These are phyloP conservation scores for Coprinellus micaceus DNA, from an alignment of 768 basidiomycete species.

Conservation along the genomic window DNA sequence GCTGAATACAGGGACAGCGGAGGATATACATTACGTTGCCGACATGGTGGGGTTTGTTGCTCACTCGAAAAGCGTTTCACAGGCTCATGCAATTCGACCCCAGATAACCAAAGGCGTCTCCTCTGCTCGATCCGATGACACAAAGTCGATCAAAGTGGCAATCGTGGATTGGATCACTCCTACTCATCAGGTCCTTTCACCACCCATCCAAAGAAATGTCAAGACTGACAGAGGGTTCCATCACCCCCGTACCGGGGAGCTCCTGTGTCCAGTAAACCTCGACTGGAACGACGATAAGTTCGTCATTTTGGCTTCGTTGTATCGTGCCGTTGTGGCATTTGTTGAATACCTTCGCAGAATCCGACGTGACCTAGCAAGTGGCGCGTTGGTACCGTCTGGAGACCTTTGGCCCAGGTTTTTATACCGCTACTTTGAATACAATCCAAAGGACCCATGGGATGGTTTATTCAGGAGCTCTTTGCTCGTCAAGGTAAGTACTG, in stretches of 20 bases:
- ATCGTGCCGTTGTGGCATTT: no score
- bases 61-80: no score
- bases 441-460: constrained; percentile 24
- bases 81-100: no score
- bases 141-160: constrained; percentile 15
- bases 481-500: no score
- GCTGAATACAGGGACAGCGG: not conserved
- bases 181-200: constrained; percentile 10
- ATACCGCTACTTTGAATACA: constrained; percentile 16
- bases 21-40: not conserved
- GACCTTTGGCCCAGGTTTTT: constrained; percentile 25
- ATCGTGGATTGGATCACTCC: constrained; percentile 24
- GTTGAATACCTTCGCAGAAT: no score
- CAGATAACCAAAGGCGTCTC: constrained; percentile 24
- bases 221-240: constrained; percentile 12
- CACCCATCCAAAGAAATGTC: constrained; percentile 8
- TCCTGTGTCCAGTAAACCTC: constrained; percentile 13
- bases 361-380: constrained; percentile 2
- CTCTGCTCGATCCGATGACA: constrained; percentile 18
- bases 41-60: not conserved
- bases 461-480: no score
- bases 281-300: constrained; percentile 8
- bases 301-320: not conserved
- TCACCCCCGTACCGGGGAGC: constrained; percentile 11
- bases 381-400: constrained; percentile 13